Evolutionary conservation across 352 stramenopile genomes (phyloP).

Genomic region (Globisporangium lucens): DNA sequence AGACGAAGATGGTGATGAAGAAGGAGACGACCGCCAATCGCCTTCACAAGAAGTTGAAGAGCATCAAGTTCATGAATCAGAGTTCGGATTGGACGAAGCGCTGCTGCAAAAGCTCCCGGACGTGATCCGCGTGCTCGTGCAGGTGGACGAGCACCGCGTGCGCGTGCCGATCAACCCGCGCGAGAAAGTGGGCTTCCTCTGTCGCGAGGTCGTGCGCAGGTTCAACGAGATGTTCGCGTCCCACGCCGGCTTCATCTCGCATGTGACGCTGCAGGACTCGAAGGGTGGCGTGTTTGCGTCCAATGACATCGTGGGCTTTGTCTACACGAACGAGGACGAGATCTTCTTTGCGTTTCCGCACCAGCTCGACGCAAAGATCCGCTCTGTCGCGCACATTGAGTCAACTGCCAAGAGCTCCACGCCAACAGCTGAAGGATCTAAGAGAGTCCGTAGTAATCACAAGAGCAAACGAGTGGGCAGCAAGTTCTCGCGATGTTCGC

Average conservation of each 20-base stretch:
- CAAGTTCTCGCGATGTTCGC: constrained; percentile 35
- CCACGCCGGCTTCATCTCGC: constrained; percentile 22
- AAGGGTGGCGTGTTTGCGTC: constrained; percentile 48
- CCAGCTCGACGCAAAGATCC: constrained; percentile 12
- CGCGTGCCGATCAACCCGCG: constrained; percentile 55
- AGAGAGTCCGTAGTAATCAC: not conserved
- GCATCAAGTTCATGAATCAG: not conserved
- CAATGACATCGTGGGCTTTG: constrained; percentile 44
- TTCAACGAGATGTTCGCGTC: constrained; percentile 59
- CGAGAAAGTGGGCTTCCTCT: constrained; percentile 41
- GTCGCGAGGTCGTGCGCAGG: constrained; percentile 48
- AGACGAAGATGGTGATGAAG: not conserved
- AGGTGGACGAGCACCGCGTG: constrained; percentile 49
- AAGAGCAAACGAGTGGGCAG: not conserved
- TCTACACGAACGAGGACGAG: constrained; percentile 23
- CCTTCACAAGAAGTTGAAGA: not conserved
- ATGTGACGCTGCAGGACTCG: constrained; percentile 53
- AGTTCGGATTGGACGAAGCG: constrained; percentile 12
- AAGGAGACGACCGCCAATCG: not conserved
- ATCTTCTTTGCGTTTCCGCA: constrained; percentile 30
- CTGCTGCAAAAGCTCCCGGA: constrained; percentile 29
- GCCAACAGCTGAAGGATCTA: not conserved
- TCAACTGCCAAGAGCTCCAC: not conserved
- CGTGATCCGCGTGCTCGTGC: constrained; percentile 49
- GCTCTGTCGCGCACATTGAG: constrained; percentile 24